phyloP scores from a whole-genome alignment of 2,329 filamentous ascomycete species.

The Chaetomiaceae sp. region DNA sequence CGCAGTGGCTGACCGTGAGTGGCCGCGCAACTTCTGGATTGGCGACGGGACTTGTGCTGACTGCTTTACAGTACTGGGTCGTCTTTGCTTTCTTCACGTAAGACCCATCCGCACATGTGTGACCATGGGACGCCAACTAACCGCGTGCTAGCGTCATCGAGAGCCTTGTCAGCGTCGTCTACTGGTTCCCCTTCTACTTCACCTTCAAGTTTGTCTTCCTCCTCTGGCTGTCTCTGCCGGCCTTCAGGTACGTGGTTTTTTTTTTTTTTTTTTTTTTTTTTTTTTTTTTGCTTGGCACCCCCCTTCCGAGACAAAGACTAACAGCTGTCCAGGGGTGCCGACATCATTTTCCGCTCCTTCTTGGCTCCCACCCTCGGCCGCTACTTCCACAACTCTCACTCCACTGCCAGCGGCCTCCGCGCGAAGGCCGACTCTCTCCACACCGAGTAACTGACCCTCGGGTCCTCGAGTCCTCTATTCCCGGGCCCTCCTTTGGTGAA shows the following conservation, averaged over 20 bases:
- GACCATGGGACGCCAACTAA: slow-evolving; percentile 11
- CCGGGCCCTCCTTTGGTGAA: slow-evolving; percentile 12
- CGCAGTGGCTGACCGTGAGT: slow-evolving; percentile 71
- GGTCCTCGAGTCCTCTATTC: not conserved
- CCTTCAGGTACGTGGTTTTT: slow-evolving; percentile 68
- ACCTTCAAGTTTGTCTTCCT: slow-evolving; percentile 98
- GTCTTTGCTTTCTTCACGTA: slow-evolving; percentile 76
- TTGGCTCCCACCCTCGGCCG: slow-evolving; percentile 85
- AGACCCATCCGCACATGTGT: slow-evolving; percentile 25
- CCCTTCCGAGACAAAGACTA: slow-evolving; percentile 17
- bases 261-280: slow-evolving; percentile 19
- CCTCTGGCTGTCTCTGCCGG: slow-evolving; percentile 94
- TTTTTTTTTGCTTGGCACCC: not conserved
- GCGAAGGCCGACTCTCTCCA: slow-evolving; percentile 77
- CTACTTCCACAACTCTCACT: slow-evolving; percentile 71
- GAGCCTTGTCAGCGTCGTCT: slow-evolving; percentile 77
- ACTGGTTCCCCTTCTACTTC: slow-evolving; percentile 99
- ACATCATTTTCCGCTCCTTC: slow-evolving; percentile 95
- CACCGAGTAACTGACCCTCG: slow-evolving; percentile 51
- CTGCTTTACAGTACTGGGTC: slow-evolving; percentile 68
- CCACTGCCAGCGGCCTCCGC: slow-evolving; percentile 80
- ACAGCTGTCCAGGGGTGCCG: slow-evolving; percentile 66
- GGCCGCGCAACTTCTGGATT: slow-evolving; percentile 11
- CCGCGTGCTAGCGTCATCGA: slow-evolving; percentile 58
- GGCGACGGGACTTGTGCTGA: slow-evolving; percentile 31